A percentile compares a stretch with the other conserved stretches of the same genome.
These are phyloP conservation scores for Yarrowia yakushimensis DNA, from an alignment of 805 yeast genomes.

Conservation along the genomic window DNA sequence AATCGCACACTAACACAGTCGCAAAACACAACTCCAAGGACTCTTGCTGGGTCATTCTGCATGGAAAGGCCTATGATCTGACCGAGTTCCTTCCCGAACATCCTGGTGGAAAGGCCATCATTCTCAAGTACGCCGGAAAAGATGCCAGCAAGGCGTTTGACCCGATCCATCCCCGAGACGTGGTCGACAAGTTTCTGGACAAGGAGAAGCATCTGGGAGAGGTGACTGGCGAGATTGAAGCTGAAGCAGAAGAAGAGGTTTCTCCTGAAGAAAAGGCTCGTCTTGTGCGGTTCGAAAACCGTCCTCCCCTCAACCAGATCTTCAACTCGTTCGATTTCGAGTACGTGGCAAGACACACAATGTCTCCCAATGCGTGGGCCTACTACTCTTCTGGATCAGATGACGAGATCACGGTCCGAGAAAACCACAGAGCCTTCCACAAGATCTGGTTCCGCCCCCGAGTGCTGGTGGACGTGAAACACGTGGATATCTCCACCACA, in stretches of 20 bases:
- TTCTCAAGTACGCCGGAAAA: constrained; percentile 59
- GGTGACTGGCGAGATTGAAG: constrained; percentile 34
- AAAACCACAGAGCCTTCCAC: constrained; percentile 86
- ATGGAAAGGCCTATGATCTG: constrained; percentile 74
- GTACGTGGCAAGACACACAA: constrained; percentile 71
- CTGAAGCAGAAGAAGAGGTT: constrained; percentile 38
- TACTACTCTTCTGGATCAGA: constrained; percentile 90
- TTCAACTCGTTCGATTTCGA: constrained; percentile 85
- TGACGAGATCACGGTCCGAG: constrained; percentile 86
- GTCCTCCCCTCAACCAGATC: constrained; percentile 68
- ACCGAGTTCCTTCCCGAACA: constrained; percentile 57
- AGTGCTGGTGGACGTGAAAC: constrained; percentile 74
- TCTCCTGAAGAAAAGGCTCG: constrained; percentile 45
- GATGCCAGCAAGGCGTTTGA: constrained; percentile 82
- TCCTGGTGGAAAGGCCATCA: constrained; percentile 59
- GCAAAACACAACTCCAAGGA: constrained; percentile 52
- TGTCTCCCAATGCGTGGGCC: constrained; percentile 83
- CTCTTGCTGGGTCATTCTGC: constrained; percentile 82
- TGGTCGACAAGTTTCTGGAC: constrained; percentile 60
- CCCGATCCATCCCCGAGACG: constrained; percentile 89
- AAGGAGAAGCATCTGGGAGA: constrained; percentile 61
- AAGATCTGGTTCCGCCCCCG: constrained; percentile 83
- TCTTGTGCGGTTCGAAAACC: constrained; percentile 44
- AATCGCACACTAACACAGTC: constrained; percentile 44
- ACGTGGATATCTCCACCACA: constrained; percentile 64